These are phyloP conservation scores for Paecilomyces fulvus DNA, from an alignment of 2,329 filamentous ascomycete species.

Conservation along the genomic window DNA sequence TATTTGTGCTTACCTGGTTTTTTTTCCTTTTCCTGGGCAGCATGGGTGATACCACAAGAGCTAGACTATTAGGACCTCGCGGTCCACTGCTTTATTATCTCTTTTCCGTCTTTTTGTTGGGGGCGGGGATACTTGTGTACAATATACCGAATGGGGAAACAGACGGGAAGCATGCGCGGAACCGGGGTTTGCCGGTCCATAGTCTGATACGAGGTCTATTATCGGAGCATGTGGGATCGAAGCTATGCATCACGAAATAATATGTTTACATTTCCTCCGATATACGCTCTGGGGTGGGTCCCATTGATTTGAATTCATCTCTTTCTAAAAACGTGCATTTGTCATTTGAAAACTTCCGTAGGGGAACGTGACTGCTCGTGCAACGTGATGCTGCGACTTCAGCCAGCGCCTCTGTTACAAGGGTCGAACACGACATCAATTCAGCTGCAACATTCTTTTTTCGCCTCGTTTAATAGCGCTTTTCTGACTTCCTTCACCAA, in stretches of 20 bases:
- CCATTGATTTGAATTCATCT: neutral
- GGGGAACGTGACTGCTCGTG: neutral
- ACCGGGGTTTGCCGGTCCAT: neutral
- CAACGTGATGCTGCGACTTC: neutral
- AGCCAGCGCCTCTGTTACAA: neutral
- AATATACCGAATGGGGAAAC: slow-evolving; percentile 7
- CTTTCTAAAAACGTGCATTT: neutral
- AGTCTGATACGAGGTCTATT: neutral
- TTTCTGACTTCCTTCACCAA: neutral
- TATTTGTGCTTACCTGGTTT: slow-evolving; percentile 4
- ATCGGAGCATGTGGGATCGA: neutral
- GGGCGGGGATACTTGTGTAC: slow-evolving; percentile 13
- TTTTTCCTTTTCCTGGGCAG: slow-evolving; percentile 1
- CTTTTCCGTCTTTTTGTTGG: slow-evolving; percentile 5
- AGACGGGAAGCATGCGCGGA: neutral
- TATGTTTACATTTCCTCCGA: neutral
- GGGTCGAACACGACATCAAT: neutral
- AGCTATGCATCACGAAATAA: neutral
- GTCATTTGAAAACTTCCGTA: neutral
- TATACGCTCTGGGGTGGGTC: neutral
- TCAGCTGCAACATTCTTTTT: neutral
- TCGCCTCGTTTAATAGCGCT: neutral
- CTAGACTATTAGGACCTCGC: slow-evolving; percentile 31
- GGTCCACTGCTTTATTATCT: slow-evolving; percentile 18
- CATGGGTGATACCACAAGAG: slow-evolving; percentile 32